phyloP scores from a whole-genome alignment of 768 basidiomycete species.

The Pulveroboletus frians region DNA sequence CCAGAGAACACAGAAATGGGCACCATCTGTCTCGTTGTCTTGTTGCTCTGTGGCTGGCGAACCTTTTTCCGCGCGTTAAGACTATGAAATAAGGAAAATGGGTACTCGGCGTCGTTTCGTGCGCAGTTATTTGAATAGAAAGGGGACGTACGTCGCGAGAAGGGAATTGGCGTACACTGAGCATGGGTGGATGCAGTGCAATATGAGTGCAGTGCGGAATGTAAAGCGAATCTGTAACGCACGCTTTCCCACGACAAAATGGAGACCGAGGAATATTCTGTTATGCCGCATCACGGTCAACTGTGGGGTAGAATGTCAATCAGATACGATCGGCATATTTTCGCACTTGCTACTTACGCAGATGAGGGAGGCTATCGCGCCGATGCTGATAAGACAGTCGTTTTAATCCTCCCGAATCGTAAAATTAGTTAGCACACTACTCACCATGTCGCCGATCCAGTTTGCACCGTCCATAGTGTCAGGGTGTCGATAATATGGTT shows the following conservation, averaged over 20 bases:
- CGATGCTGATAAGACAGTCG: constrained; percentile 4
- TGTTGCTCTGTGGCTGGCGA: neutral
- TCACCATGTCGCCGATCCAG: constrained; percentile 22
- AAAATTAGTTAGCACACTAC: neutral
- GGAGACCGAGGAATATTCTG: constrained; percentile 21
- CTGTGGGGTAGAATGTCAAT: neutral
- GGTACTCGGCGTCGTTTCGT: neutral
- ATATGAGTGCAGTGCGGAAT: neutral
- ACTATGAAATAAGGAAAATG: constrained; percentile 5
- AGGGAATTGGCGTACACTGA: constrained; percentile 25
- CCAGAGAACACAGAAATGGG: constrained; percentile 3
- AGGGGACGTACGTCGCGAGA: constrained; percentile 20
- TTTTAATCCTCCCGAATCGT: neutral
- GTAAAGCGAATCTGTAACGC: neutral
- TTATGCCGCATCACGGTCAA: constrained; percentile 21
- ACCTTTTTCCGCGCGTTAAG: constrained; percentile 19
- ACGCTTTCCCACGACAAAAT: constrained; percentile 24
- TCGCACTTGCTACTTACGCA: constrained; percentile 10
- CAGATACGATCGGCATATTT: neutral
- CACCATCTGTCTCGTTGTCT: neutral
- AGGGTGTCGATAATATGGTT: constrained; percentile 19
- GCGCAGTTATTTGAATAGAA: neutral
- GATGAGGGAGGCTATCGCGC: constrained; percentile 13
- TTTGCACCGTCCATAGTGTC: constrained; percentile 20
- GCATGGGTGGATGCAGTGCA: neutral